phyloP scores from a whole-genome alignment of 805 yeast species.

The Hanseniaspora hatyaiensis region DNA sequence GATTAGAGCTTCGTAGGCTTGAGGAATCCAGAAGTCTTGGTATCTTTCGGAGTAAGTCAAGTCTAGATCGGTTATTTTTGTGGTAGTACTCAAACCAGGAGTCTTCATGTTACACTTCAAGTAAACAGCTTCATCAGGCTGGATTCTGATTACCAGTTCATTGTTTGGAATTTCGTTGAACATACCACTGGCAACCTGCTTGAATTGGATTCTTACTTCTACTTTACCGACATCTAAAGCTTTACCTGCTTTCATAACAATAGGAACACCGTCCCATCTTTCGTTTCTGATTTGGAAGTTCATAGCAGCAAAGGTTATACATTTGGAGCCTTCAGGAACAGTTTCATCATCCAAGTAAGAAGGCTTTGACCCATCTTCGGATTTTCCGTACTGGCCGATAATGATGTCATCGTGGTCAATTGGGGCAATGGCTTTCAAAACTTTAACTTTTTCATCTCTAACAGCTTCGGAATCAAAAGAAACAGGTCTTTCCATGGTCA shows the following conservation, averaged over 20 bases:
- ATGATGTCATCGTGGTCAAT: constrained; percentile 56
- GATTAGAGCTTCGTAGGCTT: constrained; percentile 92
- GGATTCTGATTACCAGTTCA: constrained; percentile 86
- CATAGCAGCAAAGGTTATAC: constrained; percentile 86
- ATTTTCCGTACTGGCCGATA: constrained; percentile 76
- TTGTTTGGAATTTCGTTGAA: constrained; percentile 74
- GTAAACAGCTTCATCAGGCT: constrained; percentile 90
- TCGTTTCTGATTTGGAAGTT: constrained; percentile 72
- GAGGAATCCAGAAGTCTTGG: constrained; percentile 86
- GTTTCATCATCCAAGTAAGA: constrained; percentile 87
- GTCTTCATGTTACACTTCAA: constrained; percentile 85
- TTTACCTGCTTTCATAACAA: constrained; percentile 92
- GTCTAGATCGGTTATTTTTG: constrained; percentile 81
- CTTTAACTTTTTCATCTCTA: constrained; percentile 92
- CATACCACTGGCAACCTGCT: constrained; percentile 71
- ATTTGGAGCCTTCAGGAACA: constrained; percentile 66
- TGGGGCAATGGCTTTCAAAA: constrained; percentile 66
- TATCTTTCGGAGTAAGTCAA: constrained; percentile 73
- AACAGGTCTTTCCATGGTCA: constrained; percentile 92
- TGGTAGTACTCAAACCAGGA: constrained; percentile 78
- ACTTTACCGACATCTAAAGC: constrained; percentile 93
- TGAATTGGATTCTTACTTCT: constrained; percentile 87
- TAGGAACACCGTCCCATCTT: constrained; percentile 97
- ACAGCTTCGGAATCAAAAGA: constrained; percentile 86
- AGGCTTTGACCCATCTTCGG: constrained; percentile 82